Evolutionary conservation across 352 stramenopile genomes (phyloP).

Genomic region (Phytopythium helicoides): DNA sequence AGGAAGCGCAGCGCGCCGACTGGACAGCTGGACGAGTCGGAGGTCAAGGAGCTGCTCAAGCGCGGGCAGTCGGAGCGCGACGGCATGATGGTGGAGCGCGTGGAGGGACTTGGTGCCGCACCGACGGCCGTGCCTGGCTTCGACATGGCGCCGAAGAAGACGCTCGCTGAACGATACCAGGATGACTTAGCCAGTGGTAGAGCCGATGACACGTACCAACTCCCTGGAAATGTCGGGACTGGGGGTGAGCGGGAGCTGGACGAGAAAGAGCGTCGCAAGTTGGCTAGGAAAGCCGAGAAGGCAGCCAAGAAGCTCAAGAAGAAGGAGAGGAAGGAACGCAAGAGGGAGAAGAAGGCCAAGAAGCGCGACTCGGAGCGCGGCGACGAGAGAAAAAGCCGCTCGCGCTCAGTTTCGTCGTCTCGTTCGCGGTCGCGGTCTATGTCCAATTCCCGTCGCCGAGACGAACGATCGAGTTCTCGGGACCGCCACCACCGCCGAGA

Average conservation of each 20-base stretch:
- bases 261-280: conserved; percentile 53
- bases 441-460: conserved; percentile 8
- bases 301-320: conserved; percentile 64
- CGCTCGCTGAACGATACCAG: conserved; percentile 69
- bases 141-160: conserved; percentile 53
- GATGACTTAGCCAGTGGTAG: conserved; percentile 48
- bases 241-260: conserved; percentile 21
- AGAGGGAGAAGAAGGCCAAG: conserved; percentile 28
- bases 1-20: conserved; percentile 40
- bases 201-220: conserved; percentile 57
- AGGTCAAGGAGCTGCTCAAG: conserved; percentile 87
- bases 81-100: conserved; percentile 63
- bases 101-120: conserved; percentile 85
- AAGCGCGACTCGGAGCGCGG: neutral
- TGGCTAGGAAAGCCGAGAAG: conserved; percentile 57
- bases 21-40: conserved; percentile 58
- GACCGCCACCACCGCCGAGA: conserved; percentile 9
- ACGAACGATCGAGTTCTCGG: conserved; percentile 8
- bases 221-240: conserved; percentile 37
- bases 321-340: conserved; percentile 60
- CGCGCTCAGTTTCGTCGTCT: conserved; percentile 5
- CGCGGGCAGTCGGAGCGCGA: conserved; percentile 72
- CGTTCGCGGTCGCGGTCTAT: conserved; percentile 10
- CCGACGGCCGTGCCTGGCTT: conserved; percentile 43
- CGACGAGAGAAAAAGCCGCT: conserved; percentile 5